These are phyloP conservation scores for Kentomonas sorsogonicus DNA, from an alignment of 208 protist species.

Conservation along the genomic window DNA sequence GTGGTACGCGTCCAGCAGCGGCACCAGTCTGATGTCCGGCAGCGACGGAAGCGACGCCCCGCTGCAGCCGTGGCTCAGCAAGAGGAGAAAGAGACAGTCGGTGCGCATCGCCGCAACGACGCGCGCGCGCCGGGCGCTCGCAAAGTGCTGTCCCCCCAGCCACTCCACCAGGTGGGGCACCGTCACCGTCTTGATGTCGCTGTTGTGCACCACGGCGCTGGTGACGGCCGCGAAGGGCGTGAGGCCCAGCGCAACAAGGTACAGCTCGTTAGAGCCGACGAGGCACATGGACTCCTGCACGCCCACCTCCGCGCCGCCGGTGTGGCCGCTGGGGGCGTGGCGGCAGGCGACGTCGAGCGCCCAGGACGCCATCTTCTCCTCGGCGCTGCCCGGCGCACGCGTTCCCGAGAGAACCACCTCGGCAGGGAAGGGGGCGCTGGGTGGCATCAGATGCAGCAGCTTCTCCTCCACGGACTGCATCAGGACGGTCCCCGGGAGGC, in stretches of 20 bases:
- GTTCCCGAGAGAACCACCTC: conserved; percentile 77
- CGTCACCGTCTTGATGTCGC: conserved; percentile 52
- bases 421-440: conserved; percentile 23
- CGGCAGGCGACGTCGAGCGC: conserved; percentile 77
- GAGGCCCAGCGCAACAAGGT: conserved; percentile 58
- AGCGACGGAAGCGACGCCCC: conserved; percentile 44
- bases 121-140: conserved; percentile 36
- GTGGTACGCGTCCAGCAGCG: conserved; percentile 51
- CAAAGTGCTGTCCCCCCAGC: conserved; percentile 47
- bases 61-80: conserved; percentile 54
- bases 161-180: conserved; percentile 60
- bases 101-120: conserved; percentile 47
- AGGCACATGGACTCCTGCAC: conserved; percentile 68
- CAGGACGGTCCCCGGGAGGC: conserved; percentile 56
- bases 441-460: conserved; percentile 68
- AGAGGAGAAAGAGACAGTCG: conserved; percentile 64
- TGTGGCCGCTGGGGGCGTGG: conserved; percentile 43
- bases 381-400: conserved; percentile 53
- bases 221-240: conserved; percentile 67
- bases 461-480: conserved; percentile 78
- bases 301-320: too few species aligned
- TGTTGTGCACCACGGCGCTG: conserved; percentile 44
- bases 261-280: conserved; percentile 60
- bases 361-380: conserved; percentile 84
- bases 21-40: conserved; percentile 22